Evolutionary conservation across 176 grass and related monocot species (phyloP).

Genomic region (Hyparrhenia diplandra): DNA sequence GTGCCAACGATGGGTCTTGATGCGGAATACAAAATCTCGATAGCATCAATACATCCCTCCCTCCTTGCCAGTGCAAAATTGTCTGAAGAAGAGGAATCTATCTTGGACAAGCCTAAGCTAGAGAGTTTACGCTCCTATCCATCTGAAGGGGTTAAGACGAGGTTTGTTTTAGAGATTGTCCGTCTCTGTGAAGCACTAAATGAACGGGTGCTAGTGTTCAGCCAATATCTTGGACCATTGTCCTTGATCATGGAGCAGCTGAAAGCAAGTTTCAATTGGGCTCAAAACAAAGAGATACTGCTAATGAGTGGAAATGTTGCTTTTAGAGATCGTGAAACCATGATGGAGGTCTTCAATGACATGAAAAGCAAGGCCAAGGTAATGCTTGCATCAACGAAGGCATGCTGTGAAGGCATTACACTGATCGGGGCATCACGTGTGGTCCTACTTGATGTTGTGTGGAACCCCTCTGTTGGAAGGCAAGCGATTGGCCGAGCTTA

Average conservation of each 20-base stretch:
- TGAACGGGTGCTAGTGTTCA: conserved; percentile 80
- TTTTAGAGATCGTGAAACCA: conserved; percentile 32
- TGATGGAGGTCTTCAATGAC: conserved; percentile 73
- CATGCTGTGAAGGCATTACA: conserved; percentile 82
- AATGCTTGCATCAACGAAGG: conserved; percentile 77
- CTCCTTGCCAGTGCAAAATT: conserved; percentile 39
- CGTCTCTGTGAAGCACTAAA: conserved; percentile 37
- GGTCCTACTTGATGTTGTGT: conserved; percentile 86
- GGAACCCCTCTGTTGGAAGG: conserved; percentile 80
- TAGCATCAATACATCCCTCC: conserved; percentile 61
- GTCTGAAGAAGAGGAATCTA: conserved; percentile 27
- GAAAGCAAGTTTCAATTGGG: conserved; percentile 47
- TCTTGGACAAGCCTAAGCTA: conserved; percentile 35
- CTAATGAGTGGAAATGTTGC: conserved; percentile 47
- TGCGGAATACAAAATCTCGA: conserved; percentile 56
- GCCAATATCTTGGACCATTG: conserved; percentile 65
- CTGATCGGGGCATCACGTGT: conserved; percentile 80
- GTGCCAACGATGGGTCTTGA: conserved; percentile 15
- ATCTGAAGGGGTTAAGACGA: conserved; percentile 67
- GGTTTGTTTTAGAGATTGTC: conserved; percentile 71
- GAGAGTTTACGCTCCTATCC: conserved; percentile 40
- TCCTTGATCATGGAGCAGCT: conserved; percentile 70
- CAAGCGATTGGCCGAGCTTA: conserved; percentile 88
- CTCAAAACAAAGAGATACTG: conserved; percentile 59
- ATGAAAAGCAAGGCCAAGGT: conserved; percentile 59